phyloP scores from a whole-genome alignment of 805 yeast genomes.

The Candida andamanensis region DNA sequence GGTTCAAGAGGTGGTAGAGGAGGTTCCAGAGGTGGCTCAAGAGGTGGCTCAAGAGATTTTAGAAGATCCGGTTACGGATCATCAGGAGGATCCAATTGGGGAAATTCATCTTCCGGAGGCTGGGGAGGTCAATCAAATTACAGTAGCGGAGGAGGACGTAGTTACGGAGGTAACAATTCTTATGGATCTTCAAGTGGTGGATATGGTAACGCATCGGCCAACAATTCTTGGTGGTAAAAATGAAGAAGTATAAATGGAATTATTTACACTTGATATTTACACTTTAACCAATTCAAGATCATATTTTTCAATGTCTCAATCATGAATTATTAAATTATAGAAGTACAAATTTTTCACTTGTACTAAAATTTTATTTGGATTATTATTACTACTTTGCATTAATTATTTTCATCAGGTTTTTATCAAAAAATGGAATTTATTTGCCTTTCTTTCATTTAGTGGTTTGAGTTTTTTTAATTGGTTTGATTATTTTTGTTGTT shows the following conservation, averaged over 20 bases:
- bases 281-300: slow-evolving; percentile 7
- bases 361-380: no score
- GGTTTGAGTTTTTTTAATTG: no score
- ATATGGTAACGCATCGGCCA: slow-evolving; percentile 23
- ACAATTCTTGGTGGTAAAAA: slow-evolving; percentile 44
- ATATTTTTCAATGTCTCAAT: no score
- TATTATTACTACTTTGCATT: no score
- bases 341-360: no score
- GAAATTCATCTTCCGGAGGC: slow-evolving; percentile 7
- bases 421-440: no score
- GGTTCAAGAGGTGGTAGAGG: slow-evolving; percentile 32
- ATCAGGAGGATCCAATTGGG: slow-evolving; percentile 21
- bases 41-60: slow-evolving; percentile 43
- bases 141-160: slow-evolving; percentile 14
- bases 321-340: no score
- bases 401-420: no score
- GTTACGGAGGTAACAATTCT: slow-evolving; percentile 13
- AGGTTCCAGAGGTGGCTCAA: slow-evolving; percentile 19
- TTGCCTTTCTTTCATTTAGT: no score
- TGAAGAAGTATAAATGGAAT: no score
- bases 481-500: no score
- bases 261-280: slow-evolving; percentile 3
- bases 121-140: slow-evolving; percentile 16
- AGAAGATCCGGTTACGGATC: slow-evolving; percentile 45
- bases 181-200: slow-evolving; percentile 8